phyloP scores from a whole-genome alignment of 1,284 basidiomycete genomes.

The Irpex sp. region DNA sequence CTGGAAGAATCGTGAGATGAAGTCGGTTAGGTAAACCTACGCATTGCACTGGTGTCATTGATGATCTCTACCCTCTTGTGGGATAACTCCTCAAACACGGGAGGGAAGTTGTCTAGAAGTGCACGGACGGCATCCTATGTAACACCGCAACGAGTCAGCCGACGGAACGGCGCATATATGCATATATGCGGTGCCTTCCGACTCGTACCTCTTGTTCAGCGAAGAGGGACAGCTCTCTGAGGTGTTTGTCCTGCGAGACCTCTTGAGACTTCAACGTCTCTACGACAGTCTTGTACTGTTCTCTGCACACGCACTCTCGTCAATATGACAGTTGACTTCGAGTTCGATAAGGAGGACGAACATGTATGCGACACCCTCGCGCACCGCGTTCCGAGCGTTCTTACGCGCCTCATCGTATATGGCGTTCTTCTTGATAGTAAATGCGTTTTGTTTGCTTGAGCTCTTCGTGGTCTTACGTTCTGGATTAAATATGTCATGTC shows the following conservation, averaged over 20 bases:
- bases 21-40: conserved; percentile 26
- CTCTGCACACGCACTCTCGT: conserved; percentile 13
- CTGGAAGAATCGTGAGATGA: too few species aligned
- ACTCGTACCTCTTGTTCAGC: conserved; percentile 22
- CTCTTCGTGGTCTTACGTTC: conserved; percentile 27
- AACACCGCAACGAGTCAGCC: background rate
- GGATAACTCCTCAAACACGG: conserved; percentile 32
- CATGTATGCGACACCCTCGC: conserved; percentile 24
- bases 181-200: background rate
- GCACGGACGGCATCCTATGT: conserved; percentile 28
- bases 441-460: conserved; percentile 21
- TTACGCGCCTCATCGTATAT: conserved; percentile 23
- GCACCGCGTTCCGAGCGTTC: conserved; percentile 21
- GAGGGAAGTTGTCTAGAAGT: conserved; percentile 25
- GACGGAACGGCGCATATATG: too few species aligned
- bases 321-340: too few species aligned
- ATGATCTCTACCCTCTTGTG: conserved; percentile 28
- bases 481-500: too few species aligned
- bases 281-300: conserved; percentile 22
- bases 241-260: conserved; percentile 16
- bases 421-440: conserved; percentile 26
- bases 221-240: conserved; percentile 21
- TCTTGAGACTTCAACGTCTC: conserved; percentile 23
- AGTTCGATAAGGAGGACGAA: conserved; percentile 8
- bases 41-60: conserved; percentile 30